Percentiles rank a stretch among this genome's conserved stretches.
Conservation (phyloP, 306 rosid genomes). For the Macrotyloma uniflorum region DNA sequence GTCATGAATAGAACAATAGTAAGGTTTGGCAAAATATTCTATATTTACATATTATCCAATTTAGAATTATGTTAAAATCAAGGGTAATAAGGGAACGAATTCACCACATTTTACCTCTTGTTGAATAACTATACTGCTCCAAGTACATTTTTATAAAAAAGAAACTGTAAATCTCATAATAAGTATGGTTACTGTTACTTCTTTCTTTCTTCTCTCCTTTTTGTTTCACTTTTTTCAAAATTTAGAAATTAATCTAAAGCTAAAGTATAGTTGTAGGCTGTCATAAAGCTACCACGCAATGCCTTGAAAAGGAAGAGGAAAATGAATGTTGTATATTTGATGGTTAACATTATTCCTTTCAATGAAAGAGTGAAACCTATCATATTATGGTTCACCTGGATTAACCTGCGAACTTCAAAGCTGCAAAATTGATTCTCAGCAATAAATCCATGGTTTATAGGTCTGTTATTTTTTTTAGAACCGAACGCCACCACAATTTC, state of each 20-base stretch:
- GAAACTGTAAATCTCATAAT: background rate
- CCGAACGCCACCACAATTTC: background rate
- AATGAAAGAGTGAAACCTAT: background rate
- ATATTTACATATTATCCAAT: background rate
- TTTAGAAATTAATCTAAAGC: background rate
- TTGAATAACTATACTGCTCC: background rate
- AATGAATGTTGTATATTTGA: background rate
- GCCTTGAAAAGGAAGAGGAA: background rate
- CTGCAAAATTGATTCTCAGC: background rate
- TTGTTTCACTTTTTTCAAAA: background rate
- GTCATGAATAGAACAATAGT: background rate
- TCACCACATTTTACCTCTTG: background rate
- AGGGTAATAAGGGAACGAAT: background rate
- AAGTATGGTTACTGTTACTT: background rate
- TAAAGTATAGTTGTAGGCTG: background rate
- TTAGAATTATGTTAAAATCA: constrained; percentile 9
- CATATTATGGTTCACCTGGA: background rate
- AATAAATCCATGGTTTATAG: background rate
- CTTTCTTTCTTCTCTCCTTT: background rate
- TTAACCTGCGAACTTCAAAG: background rate
- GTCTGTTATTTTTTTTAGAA: background rate
- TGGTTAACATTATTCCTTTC: background rate
- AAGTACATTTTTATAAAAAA: background rate
- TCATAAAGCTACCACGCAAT: background rate
- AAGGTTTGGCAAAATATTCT: constrained; percentile 16